These are phyloP conservation scores for Coemansia sp. DNA, from an alignment of 192 early-diverging fungal genomes.

Conservation along the genomic window DNA sequence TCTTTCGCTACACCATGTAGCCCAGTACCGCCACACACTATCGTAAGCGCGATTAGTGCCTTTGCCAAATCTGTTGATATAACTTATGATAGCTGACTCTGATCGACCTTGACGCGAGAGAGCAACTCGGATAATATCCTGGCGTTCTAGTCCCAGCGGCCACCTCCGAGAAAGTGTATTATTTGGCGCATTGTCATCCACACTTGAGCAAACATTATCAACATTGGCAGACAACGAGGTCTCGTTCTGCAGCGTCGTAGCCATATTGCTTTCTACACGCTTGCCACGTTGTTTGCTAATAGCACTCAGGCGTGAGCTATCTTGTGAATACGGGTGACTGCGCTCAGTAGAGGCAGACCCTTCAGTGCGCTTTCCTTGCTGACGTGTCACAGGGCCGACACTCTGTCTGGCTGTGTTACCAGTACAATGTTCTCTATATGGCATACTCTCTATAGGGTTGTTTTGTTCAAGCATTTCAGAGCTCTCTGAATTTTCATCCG, in stretches of 20 bases:
- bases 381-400: not conserved
- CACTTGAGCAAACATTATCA: not conserved
- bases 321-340: not conserved
- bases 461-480: not conserved
- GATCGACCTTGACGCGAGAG: not conserved
- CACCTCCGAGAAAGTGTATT: not conserved
- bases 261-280: not conserved
- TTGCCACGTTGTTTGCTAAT: not conserved
- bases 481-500: not conserved
- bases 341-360: not conserved
- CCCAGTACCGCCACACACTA: conserved; percentile 4
- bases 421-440: not conserved
- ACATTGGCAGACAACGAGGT: not conserved
- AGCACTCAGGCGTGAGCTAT: not conserved
- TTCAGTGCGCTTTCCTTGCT: not conserved
- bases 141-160: conserved; percentile 5
- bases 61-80: conserved; percentile 1
- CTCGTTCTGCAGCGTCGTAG: not conserved
- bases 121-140: not conserved
- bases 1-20: not conserved
- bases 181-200: not conserved
- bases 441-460: not conserved
- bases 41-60: not conserved
- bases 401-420: not conserved
- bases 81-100: not conserved